Percentiles rank a stretch among this genome's conserved stretches.
These are phyloP conservation scores for Cercospora brassicicola DNA, from an alignment of 2,329 filamentous ascomycete genomes.

Conservation along the genomic window DNA sequence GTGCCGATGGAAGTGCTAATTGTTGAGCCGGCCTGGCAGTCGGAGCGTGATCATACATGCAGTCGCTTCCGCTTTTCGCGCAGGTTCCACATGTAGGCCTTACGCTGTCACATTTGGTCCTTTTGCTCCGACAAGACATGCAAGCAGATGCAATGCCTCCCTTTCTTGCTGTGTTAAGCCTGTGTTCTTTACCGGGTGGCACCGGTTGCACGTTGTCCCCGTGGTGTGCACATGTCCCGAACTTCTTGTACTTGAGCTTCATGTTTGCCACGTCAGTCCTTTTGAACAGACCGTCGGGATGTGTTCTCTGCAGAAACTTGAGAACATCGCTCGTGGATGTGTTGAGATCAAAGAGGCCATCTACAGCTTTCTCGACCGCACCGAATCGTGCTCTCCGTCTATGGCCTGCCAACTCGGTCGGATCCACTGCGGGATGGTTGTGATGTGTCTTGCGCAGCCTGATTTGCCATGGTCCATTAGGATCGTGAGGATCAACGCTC, in stretches of 20 bases:
- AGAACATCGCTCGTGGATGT: conserved; percentile 36
- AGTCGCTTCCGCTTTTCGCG: conserved; percentile 19
- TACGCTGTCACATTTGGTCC: conserved; percentile 33
- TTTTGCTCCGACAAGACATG: conserved; percentile 32
- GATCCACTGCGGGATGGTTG: conserved; percentile 38
- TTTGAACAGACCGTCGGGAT: conserved; percentile 39
- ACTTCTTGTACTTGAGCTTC: conserved; percentile 40
- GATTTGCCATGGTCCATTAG: conserved; percentile 38
- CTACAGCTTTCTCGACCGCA: conserved; percentile 36
- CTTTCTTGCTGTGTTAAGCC: neutral
- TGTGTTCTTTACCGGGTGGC: neutral
- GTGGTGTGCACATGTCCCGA: conserved; percentile 33
- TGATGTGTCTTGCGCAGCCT: conserved; percentile 38
- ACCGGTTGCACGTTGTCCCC: conserved; percentile 6
- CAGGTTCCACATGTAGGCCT: conserved; percentile 34
- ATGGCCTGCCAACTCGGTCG: conserved; percentile 34
- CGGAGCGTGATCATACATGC: conserved; percentile 33
- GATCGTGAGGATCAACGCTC: conserved; percentile 34
- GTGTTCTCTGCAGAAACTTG: conserved; percentile 36
- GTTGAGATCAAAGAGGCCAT: conserved; percentile 38
- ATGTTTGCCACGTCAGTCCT: conserved; percentile 40
- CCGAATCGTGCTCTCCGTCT: conserved; percentile 35
- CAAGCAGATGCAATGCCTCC: conserved; percentile 31
- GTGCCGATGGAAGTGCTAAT: neutral
- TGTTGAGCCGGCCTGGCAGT: conserved; percentile 15